Evolutionary conservation across 257 asterid species (phyloP).

Genomic region (Ilex asprella): DNA sequence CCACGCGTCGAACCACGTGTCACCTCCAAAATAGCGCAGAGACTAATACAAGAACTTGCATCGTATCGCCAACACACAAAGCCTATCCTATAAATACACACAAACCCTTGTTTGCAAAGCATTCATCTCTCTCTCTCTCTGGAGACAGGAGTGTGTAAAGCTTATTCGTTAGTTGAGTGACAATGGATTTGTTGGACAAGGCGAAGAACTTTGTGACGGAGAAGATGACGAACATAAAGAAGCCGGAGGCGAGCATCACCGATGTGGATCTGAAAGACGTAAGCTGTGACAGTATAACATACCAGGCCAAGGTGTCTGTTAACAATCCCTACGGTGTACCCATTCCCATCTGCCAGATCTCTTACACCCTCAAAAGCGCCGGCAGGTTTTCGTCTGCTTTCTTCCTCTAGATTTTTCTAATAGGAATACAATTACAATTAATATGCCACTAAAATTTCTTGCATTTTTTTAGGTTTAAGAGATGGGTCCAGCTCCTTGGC

Average conservation of each 20-base stretch:
- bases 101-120: too few relatives aligned
- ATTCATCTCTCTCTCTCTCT: too few relatives aligned
- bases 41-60: too few relatives aligned
- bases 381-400: constrained; percentile 30
- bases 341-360: constrained; percentile 65
- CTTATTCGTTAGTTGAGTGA: too few relatives aligned
- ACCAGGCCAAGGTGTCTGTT: constrained; percentile 47
- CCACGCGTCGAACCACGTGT: too few relatives aligned
- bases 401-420: not conserved
- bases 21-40: too few relatives aligned
- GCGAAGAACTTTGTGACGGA: constrained; percentile 52
- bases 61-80: too few relatives aligned
- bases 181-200: constrained; percentile 53
- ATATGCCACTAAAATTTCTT: not conserved
- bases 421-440: not conserved
- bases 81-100: too few relatives aligned
- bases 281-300: constrained; percentile 42
- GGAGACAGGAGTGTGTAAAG: too few relatives aligned
- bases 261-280: constrained; percentile 68
- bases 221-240: constrained; percentile 35
- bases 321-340: constrained; percentile 51
- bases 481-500: too few relatives aligned
- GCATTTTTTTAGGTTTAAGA: too few relatives aligned
- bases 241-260: constrained; percentile 62
- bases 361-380: constrained; percentile 48